Evolutionary conservation across 371 early-diverging fungal species (phyloP), one percentile per base, ranked within the genome.

Genomic region (Blakeslea trispora): DNA sequence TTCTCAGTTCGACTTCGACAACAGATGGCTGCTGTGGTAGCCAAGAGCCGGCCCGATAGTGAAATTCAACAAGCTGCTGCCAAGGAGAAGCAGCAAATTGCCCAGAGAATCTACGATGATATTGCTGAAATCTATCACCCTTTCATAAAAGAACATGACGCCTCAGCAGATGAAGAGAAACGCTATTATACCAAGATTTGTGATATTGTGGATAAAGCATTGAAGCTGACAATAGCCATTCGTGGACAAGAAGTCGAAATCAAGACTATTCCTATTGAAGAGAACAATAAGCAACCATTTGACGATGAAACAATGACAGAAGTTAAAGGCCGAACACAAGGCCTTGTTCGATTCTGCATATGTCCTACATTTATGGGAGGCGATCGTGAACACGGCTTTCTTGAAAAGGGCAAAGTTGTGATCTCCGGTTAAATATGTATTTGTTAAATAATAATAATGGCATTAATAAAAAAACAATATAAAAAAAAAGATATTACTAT

Each of bases 231-330:
- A 15, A 61, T 82, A 43, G 85, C 85, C 35, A 82, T 81, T 55
- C 79, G 77, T 39, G 85, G 80, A 21, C 78, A 81, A 41, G 83
- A 81, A 45, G 78, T 79, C 13, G 80, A 77, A 17, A 82, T 85
- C n/a, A 51, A 50, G 2, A 81, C 77, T 2, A 50, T 74, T n/a
- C 57, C 67, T 37, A 67, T 72, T 34, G 66, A 75, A 28, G 80
- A 80, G 61, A 77, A 77, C 13, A 42, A 45, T 22, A 66, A 75
- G 39, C 67, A 74, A 42, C 34, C 34, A 0, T 72, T 75, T 64
- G 75, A 80, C 46, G 73, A 68, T 48, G 75, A 72, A 34, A 74
- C 68, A 15, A 77, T 74, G 78, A 60, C 69, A 22, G 68, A 68
- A 45, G 57, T 63, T 11, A 72, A 72, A 22, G 65, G 72, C 28